Conservation (phyloP, 768 basidiomycete genomes). For the Russula sp. region DNA sequence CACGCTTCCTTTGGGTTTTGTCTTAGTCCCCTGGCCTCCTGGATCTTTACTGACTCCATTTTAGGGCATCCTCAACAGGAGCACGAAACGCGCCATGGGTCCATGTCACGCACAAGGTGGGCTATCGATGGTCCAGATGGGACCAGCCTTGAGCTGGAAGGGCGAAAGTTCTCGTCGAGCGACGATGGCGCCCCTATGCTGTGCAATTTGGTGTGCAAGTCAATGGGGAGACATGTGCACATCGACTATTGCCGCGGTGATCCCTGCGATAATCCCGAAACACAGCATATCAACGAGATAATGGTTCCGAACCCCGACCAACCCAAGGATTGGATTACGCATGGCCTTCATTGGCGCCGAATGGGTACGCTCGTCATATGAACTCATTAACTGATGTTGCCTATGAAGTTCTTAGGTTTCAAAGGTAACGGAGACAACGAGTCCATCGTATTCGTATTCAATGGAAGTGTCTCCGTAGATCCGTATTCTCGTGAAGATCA, state of each 20-base stretch:
- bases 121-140: slow-evolving; percentile 49
- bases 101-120: slow-evolving; percentile 56
- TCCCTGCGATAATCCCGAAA: slow-evolving; percentile 39
- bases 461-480: slow-evolving; percentile 31
- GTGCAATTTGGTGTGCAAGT: slow-evolving; percentile 53
- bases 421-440: slow-evolving; percentile 34
- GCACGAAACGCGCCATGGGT: slow-evolving; percentile 59
- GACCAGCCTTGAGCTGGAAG: slow-evolving; percentile 46
- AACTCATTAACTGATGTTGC: slow-evolving; percentile 6
- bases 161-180: slow-evolving; percentile 46
- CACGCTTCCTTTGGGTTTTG: slow-evolving; percentile 46
- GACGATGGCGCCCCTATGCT: slow-evolving; percentile 60
- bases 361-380: slow-evolving; percentile 37
- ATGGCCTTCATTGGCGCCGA: slow-evolving; percentile 51
- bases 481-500: slow-evolving; percentile 56
- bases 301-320: slow-evolving; percentile 43
- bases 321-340: slow-evolving; percentile 51
- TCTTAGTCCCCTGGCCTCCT: not conserved
- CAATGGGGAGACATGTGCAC: slow-evolving; percentile 53
- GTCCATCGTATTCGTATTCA: not conserved
- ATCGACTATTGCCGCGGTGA: slow-evolving; percentile 49
- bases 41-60: not conserved
- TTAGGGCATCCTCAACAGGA: slow-evolving; percentile 54
- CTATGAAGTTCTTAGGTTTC: slow-evolving; percentile 37
- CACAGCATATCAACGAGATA: slow-evolving; percentile 40